Evolutionary conservation across 306 rosid genomes (phyloP), one percentile per base, ranked within the genome.

Genomic region (Cyamopsis tetragonoloba): DNA sequence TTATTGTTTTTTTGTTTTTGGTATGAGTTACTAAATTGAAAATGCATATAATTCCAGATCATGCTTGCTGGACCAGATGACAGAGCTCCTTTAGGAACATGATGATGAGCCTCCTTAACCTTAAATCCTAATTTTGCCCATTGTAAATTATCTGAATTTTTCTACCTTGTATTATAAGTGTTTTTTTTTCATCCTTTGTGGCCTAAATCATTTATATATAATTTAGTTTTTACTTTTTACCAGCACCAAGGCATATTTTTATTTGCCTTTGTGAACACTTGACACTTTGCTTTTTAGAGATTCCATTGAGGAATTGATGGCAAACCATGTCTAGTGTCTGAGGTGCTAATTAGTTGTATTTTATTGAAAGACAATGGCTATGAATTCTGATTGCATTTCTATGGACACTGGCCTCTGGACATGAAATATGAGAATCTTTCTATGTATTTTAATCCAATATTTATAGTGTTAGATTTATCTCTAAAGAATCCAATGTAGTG

Each of bases 41-140:
- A 67, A 71, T 58, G 62, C 58, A 44, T 53, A 27, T 49, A 62
- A 70, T 83, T 54, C 1, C 89, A 93, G 98, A 88, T 93, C 77
- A 80, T 88, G 86, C 86, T 93, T 67, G 93, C 96, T 14, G 97
- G 98, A 60, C 98, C 98, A 11, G 95, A 86, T 63, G 97, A 90
- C 85, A 87, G 96, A 80, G 84, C 90, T 73, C 77, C 90, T 48
- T 54, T 77, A 64, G 91, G 89, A 53, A 84, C 88, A 59, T 80
- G 81, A 59, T 80, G 81, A 84, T 56, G 66, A 77, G 66, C 39
- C 65, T 70, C 41, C 44, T 56, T 24, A 44, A 60, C 67, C 41
- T 31, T 38, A 49, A n/a, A n/a, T n/a, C n/a, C n/a, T n/a, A n/a
- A n/a, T 46, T 20, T 26, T 27, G 17, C 24, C 54, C 46, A 18